These are phyloP conservation scores for Nigrospora oryzae DNA, from an alignment of 2,329 filamentous ascomycete genomes.

Conservation along the genomic window DNA sequence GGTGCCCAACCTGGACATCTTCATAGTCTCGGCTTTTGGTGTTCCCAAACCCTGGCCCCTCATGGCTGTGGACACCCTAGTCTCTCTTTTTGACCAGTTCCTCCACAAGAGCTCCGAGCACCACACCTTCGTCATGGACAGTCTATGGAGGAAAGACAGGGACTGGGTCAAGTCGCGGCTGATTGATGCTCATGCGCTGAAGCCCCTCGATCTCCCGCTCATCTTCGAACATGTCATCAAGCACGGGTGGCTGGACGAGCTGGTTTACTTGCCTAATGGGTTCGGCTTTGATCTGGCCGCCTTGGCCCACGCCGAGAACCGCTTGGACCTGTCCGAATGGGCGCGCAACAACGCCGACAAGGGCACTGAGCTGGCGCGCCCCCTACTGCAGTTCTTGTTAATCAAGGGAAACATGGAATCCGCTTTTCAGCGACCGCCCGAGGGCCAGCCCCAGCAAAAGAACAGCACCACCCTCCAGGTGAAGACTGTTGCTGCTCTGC, in stretches of 20 bases:
- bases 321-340: constrained; percentile 78
- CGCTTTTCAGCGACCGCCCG: constrained; percentile 61
- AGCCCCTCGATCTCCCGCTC: constrained; percentile 57
- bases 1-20: constrained; percentile 68
- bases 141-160: constrained; percentile 84
- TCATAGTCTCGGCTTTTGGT: constrained; percentile 69
- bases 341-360: constrained; percentile 62
- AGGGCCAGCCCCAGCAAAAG: constrained; percentile 44
- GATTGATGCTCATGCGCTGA: constrained; percentile 64
- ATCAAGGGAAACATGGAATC: constrained; percentile 81
- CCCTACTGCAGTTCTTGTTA: constrained; percentile 70
- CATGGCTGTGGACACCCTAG: constrained; percentile 67
- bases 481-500: constrained; percentile 72
- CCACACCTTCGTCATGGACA: constrained; percentile 83
- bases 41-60: constrained; percentile 70
- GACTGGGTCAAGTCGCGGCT: constrained; percentile 78
- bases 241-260: constrained; percentile 75
- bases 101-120: constrained; percentile 69
- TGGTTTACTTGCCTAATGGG: constrained; percentile 71
- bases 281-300: constrained; percentile 85
- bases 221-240: constrained; percentile 75
- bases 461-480: constrained; percentile 72
- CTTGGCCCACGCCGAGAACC: constrained; percentile 70
- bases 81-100: constrained; percentile 75
- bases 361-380: constrained; percentile 57